phyloP scores from a whole-genome alignment of 1,139 yeast genomes.

The Meyerozyma carpophila region DNA sequence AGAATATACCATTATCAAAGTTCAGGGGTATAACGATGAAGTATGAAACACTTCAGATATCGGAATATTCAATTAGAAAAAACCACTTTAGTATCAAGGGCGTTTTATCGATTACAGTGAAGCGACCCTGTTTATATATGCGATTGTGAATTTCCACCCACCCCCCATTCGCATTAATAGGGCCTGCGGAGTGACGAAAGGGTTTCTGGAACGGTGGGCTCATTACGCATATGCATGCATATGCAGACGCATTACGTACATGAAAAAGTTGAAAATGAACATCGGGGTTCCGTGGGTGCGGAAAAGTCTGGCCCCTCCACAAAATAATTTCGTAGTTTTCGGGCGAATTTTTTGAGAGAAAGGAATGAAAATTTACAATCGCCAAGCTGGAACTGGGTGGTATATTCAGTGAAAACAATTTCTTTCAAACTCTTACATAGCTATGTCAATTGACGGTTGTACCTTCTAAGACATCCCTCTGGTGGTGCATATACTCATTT shows the following conservation, averaged over 20 bases:
- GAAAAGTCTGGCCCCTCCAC: not conserved
- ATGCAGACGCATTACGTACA: not conserved
- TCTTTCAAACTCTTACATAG: not conserved
- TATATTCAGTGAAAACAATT: too few species aligned
- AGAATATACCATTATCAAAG: conserved; percentile 32
- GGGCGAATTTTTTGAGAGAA: too few species aligned
- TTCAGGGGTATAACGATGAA: not conserved
- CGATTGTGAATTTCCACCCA: not conserved
- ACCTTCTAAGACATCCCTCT: not conserved
- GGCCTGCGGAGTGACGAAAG: conserved; percentile 1
- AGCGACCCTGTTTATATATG: not conserved
- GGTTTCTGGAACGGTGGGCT: conserved; percentile 1
- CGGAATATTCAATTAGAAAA: not conserved
- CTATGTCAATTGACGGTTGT: not conserved
- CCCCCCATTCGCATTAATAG: not conserved
- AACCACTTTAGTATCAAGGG: not conserved
- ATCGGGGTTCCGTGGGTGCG: conserved; percentile 1
- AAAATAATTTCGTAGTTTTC: not conserved
- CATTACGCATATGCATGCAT: not conserved
- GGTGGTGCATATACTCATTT: not conserved
- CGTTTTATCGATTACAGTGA: not conserved
- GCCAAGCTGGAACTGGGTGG: too few species aligned
- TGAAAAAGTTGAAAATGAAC: not conserved
- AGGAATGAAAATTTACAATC: not conserved
- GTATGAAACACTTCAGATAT: too few species aligned